These are phyloP conservation scores for Syzygium grande DNA, from an alignment of 345 rosid genomes.

Conservation along the genomic window DNA sequence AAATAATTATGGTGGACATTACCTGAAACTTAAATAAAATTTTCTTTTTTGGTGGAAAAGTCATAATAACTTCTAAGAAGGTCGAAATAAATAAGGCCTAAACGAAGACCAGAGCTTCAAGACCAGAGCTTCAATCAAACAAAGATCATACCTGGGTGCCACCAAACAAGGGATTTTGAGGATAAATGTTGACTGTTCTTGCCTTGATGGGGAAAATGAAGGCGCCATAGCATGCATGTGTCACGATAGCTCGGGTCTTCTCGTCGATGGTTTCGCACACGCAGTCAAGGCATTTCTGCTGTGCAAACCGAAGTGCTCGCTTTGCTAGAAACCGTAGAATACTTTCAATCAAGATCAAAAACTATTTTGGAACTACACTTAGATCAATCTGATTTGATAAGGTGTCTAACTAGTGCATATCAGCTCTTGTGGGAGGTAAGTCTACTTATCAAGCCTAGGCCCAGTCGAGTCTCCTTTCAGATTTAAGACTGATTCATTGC, in stretches of 20 bases:
- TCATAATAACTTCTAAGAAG: neutral
- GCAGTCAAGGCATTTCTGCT: neutral
- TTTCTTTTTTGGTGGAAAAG: neutral
- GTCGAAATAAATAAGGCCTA: neutral
- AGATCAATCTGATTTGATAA: neutral
- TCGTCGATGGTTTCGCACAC: neutral
- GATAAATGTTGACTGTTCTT: neutral
- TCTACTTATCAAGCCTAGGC: neutral
- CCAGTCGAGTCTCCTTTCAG: neutral
- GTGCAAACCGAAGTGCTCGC: neutral
- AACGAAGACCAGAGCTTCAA: neutral
- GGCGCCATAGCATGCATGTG: neutral
- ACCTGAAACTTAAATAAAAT: neutral
- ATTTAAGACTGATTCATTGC: neutral
- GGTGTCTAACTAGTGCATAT: neutral
- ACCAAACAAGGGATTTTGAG: neutral
- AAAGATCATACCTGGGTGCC: rapidly evolving
- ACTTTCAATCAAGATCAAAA: neutral
- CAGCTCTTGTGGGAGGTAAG: neutral
- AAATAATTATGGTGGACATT: neutral
- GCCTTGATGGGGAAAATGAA: neutral
- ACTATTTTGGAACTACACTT: neutral
- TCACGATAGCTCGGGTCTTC: neutral
- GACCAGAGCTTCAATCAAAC: neutral
- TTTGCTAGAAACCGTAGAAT: neutral